Evolutionary conservation across 2,329 filamentous ascomycete species (phyloP), one percentile per base, ranked within the genome.

Genomic region (Exophiala sp.): DNA sequence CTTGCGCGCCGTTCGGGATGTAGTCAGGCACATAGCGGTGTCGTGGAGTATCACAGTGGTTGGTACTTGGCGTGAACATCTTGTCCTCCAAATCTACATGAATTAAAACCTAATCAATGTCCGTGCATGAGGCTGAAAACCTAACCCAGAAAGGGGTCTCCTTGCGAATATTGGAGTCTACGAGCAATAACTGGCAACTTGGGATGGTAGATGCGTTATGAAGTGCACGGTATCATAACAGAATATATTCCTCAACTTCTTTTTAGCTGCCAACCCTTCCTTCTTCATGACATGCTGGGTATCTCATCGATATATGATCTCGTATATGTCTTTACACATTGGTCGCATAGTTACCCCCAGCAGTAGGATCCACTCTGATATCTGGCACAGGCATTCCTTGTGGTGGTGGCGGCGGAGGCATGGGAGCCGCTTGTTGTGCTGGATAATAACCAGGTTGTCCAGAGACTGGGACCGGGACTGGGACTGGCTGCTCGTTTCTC

Each of bases 311-410:
- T 5, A 29, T 29, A 29, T 29, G 24, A 8, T 29, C 3, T 52
- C 35, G 29, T 40, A 14, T 38, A 41, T 46, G 12, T 18, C 14
- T n/a, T 41, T 50, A 61, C 16, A 56, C 58, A 40, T 59, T 59
- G 11, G 42, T 55, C 44, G 58, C 35, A 49, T 58, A 58, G 36
- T 50, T 54, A 7, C 2, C 24, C 24, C 34, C 48, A 11, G 32
- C 36, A 39, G 21, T 49, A 7, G 50, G 46, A 21, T 61, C 58
- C 34, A 61, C 49, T 20, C 54, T 40, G 20, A 61, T 58, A 38
- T 61, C 53, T 20, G 58, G 58, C 9, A 61, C 45, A 24, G 55
- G 50, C 18, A 50, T 44, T n/a, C 45, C 34, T 18, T 50, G 50
- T 20, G 47, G n/a, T 44, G 45, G 46, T 33, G 35, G 52, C 18